These are phyloP conservation scores for Tetratostichococcus sp. DNA, from an alignment of 139 green algal species.

Conservation along the genomic window DNA sequence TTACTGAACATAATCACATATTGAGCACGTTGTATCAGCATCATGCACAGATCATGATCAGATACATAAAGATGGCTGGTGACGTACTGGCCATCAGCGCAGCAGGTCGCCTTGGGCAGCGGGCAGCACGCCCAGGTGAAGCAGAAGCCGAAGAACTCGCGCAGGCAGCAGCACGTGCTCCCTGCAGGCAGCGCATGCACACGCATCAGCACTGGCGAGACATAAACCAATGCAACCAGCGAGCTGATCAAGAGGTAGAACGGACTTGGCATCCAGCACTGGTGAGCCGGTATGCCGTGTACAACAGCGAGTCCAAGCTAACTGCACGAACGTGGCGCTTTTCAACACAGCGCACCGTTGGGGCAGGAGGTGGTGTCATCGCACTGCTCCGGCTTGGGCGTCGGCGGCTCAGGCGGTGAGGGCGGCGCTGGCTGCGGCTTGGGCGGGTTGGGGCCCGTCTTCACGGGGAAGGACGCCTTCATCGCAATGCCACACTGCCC, in stretches of 20 bases:
- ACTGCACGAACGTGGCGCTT: no score
- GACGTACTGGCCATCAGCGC: constrained; percentile 58
- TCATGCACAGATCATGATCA: no score
- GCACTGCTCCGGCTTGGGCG: constrained; percentile 57
- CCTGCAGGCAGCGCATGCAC: constrained; percentile 16
- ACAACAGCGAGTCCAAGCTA: no score
- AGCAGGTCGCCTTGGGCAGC: constrained; percentile 28
- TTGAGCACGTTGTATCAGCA: no score
- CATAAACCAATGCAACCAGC: no score
- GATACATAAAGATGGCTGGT: no score
- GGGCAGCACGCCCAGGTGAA: constrained; percentile 92
- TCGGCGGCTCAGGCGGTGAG: constrained; percentile 34
- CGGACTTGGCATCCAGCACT: no score
- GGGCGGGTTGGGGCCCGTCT: constrained; percentile 72
- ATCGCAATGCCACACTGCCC: constrained; percentile 91
- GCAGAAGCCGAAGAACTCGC: constrained; percentile 69
- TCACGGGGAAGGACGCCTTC: constrained; percentile 85
- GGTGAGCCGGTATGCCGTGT: no score
- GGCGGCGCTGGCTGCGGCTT: constrained; percentile 16
- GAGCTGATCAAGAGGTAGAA: no score
- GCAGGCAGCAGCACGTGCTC: constrained; percentile 87
- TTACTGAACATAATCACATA: no score
- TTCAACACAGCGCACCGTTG: constrained; percentile 5
- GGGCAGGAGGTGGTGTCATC: constrained; percentile 64
- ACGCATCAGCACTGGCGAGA: constrained; percentile 5